Evolutionary conservation across 176 grass and related monocot genomes (phyloP).

Genomic region (Pharus latifolius): DNA sequence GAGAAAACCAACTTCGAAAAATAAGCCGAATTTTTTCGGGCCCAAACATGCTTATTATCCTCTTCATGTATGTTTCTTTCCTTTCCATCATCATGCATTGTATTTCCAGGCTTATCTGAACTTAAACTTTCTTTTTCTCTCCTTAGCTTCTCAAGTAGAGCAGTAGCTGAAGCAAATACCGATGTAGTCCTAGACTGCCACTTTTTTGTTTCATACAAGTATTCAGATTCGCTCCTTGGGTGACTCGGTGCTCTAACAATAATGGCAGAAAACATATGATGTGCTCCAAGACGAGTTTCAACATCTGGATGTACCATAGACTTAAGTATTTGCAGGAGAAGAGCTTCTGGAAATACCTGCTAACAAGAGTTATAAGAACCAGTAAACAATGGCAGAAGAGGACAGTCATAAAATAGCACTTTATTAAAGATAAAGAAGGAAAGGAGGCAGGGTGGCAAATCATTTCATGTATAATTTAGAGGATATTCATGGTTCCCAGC

Average conservation of each 20-base stretch:
- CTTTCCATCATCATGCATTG: slow-evolving; percentile 36
- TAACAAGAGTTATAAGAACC: background rate
- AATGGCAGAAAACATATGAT: slow-evolving; percentile 78
- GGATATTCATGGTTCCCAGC: background rate
- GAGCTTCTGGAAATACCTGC: slow-evolving; percentile 89
- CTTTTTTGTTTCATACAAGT: slow-evolving; percentile 86
- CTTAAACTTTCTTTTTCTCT: slow-evolving; percentile 76
- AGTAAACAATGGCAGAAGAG: background rate
- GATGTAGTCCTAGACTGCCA: slow-evolving; percentile 78
- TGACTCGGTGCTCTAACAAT: slow-evolving; percentile 61
- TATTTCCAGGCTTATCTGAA: slow-evolving; percentile 59
- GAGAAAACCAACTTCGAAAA: slow-evolving; percentile 81
- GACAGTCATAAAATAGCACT: background rate
- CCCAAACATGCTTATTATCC: slow-evolving; percentile 53
- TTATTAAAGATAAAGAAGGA: background rate
- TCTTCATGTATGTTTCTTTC: slow-evolving; percentile 38
- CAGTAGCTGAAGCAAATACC: slow-evolving; percentile 97
- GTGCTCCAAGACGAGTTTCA: slow-evolving; percentile 80
- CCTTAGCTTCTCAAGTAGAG: slow-evolving; percentile 88
- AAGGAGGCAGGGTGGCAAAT: background rate
- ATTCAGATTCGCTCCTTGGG: slow-evolving; percentile 71
- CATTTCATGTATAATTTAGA: background rate
- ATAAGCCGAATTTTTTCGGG: slow-evolving; percentile 57
- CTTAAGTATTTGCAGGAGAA: slow-evolving; percentile 82
- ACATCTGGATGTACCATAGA: slow-evolving; percentile 85